A percentile compares a stretch with the other conserved stretches of the same genome.
Evolutionary conservation across 164 flowering plant species (phyloP).

Genomic region (Hamamelis virginiana): DNA sequence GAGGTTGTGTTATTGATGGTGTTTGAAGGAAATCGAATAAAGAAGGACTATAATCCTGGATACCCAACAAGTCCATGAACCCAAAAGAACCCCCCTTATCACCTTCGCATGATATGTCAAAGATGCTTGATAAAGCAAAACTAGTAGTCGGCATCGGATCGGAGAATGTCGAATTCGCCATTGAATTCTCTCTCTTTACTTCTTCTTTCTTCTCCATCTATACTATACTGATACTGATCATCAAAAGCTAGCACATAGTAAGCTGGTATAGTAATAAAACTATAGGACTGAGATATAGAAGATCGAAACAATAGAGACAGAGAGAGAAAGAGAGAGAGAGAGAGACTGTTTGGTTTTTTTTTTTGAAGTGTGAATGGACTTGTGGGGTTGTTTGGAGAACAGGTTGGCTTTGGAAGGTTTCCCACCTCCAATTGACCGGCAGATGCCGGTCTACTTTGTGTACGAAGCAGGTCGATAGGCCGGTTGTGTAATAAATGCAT

Average conservation of each 20-base stretch:
- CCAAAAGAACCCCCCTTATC: slow-evolving; percentile 26
- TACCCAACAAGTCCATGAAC: slow-evolving; percentile 55
- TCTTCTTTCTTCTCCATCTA: slow-evolving; percentile 29
- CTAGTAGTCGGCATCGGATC: slow-evolving; percentile 28
- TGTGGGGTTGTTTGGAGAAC: slow-evolving; percentile 26
- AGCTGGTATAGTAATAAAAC: no score
- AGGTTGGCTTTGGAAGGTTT: slow-evolving; percentile 23
- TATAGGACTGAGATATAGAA: no score
- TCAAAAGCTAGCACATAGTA: no score
- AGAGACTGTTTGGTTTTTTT: slow-evolving; percentile 8
- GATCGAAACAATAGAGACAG: not conserved
- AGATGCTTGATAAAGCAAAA: slow-evolving; percentile 27
- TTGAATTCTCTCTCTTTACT: slow-evolving; percentile 23
- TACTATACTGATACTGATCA: no score
- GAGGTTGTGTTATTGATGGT: slow-evolving; percentile 3
- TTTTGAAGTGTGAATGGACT: slow-evolving; percentile 30
- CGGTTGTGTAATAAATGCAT: slow-evolving; percentile 35
- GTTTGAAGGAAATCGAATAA: slow-evolving; percentile 40
- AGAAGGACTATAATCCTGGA: slow-evolving; percentile 38
- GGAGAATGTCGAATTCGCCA: slow-evolving; percentile 24
- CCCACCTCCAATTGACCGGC: slow-evolving; percentile 39
- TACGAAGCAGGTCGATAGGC: slow-evolving; percentile 19
- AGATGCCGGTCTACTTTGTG: slow-evolving; percentile 29
- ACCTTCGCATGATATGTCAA: slow-evolving; percentile 31
- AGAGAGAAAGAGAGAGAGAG: slow-evolving; percentile 21